These are phyloP conservation scores for Cladobotryum mycophilum DNA, from an alignment of 2,329 filamentous ascomycete species.

Conservation along the genomic window DNA sequence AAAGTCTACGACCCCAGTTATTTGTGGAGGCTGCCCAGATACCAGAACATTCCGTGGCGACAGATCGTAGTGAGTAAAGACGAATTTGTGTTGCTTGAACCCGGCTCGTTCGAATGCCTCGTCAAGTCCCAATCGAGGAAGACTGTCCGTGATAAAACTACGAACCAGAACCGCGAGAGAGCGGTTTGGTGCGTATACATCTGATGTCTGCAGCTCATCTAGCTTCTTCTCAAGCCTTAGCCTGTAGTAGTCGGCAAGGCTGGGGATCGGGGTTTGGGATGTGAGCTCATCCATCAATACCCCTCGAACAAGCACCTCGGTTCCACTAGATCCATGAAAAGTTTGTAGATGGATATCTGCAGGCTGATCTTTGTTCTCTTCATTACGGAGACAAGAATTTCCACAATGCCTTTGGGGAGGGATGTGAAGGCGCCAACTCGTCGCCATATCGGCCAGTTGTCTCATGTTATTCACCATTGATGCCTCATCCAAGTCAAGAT, in stretches of 20 bases:
- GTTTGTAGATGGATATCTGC: neutral
- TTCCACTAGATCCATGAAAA: neutral
- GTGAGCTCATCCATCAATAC: constrained; percentile 10
- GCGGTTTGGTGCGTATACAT: constrained; percentile 6
- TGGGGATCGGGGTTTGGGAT: constrained; percentile 10
- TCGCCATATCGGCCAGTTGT: constrained; percentile 15
- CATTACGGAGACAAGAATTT: constrained; percentile 1
- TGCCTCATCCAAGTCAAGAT: constrained; percentile 8
- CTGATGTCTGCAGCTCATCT: constrained; percentile 3
- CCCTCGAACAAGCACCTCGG: constrained; percentile 1
- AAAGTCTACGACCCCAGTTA: constrained; percentile 19
- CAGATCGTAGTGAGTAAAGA: constrained; percentile 20
- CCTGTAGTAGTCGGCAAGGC: constrained; percentile 10
- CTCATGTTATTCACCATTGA: constrained; percentile 7
- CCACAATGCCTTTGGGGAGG: constrained; percentile 14
- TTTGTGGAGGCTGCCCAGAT: constrained; percentile 6
- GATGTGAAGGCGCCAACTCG: constrained; percentile 14
- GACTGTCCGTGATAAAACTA: constrained; percentile 1
- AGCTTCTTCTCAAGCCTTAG: constrained; percentile 11
- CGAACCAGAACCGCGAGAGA: neutral
- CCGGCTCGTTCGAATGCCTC: neutral
- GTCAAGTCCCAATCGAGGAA: constrained; percentile 11
- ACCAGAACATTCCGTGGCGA: constrained; percentile 19
- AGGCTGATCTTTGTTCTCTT: neutral
- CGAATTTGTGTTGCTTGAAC: neutral